Evolutionary conservation across 345 rosid species (phyloP), one percentile per base, ranked within the genome.

Genomic region (Eucalyptus curtisii): DNA sequence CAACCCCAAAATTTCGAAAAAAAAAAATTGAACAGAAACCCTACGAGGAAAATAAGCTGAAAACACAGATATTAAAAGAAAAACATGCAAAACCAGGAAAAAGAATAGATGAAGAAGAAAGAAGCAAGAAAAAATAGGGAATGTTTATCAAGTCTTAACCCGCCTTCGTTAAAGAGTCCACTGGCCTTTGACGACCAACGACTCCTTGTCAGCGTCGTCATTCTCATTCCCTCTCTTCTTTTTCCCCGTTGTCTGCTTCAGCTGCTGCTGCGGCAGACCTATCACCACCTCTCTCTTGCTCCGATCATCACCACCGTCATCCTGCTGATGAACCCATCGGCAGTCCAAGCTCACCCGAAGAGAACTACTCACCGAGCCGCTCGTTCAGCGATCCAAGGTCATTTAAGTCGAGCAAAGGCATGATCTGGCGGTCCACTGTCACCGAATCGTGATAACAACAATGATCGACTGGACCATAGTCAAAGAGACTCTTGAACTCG

Each of bases 381-480:
- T 71, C 2, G 13, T 71, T 37, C 81, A 19, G 2, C 2, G 45
- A 37, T 10, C 2, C 45, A 2, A 20, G 81, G 13, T 37, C 25
- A 71, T 71, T 71, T 42, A 37, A 37, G 44, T 71, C 27, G 4
- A 1, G 45, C 81, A 71, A 37, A 71, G 81, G 81, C 45, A 19
- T 6, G 2, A 33, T 11, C 81, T 19, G 81, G 25, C 45, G 0
- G 7, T 19, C 45, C 25, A 2, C 81, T 0, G 13, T 71, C 8
- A 37, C 8, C 14, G 0, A 27, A 71, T 71, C 13, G 13, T 42
- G 44, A 7, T 42, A 7, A 42, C 8, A 7, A 42, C 15, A 40
- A 5, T n/a, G 76, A n/a, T n/a, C 10, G 2, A n/a, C 40, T 8
- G 20, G 17, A 31, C 40, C 3, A 22, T 66, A n/a, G 79, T n/a